Conservation (phyloP, 768 basidiomycete genomes). For the Agaricus blazei region DNA sequence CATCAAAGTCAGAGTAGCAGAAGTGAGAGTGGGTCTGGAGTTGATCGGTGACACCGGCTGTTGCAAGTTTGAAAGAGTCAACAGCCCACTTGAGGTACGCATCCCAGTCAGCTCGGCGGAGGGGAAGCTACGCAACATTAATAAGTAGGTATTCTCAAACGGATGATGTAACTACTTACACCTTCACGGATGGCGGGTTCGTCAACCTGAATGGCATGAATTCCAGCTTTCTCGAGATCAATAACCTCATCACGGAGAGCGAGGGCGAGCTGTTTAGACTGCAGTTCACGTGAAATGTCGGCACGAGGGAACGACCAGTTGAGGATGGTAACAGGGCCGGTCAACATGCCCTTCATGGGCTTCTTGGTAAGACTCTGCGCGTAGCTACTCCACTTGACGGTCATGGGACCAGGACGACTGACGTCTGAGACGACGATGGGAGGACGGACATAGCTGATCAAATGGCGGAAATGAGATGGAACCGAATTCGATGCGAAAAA, state of each 20-base stretch:
- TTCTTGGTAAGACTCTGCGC: slow-evolving; percentile 90
- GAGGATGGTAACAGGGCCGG: slow-evolving; percentile 96
- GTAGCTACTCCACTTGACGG: slow-evolving; percentile 94
- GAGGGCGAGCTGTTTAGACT: slow-evolving; percentile 97
- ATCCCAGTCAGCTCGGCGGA: slow-evolving; percentile 95
- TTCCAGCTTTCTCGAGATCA: slow-evolving; percentile 95
- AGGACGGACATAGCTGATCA: slow-evolving; percentile 83
- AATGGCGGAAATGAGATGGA: slow-evolving; percentile 3
- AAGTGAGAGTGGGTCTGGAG: slow-evolving; percentile 99
- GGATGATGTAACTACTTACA: slow-evolving; percentile 37
- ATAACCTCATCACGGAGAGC: slow-evolving; percentile 97
- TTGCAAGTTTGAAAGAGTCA: slow-evolving; percentile 97
- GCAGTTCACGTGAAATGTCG: slow-evolving; percentile 92
- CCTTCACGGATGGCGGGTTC: slow-evolving; percentile 99
- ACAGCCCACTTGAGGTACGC: slow-evolving; percentile 97
- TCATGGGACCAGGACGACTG: slow-evolving; percentile 88
- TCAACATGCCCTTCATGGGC: slow-evolving; percentile 99
- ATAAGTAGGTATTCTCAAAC: slow-evolving; percentile 9
- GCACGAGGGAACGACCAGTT: slow-evolving; percentile 99
- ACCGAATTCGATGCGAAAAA: background rate
- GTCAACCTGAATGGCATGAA: slow-evolving; percentile 98
- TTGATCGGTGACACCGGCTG: slow-evolving; percentile 89
- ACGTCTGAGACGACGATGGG: slow-evolving; percentile 98
- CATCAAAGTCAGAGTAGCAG: slow-evolving; percentile 98
- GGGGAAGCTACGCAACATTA: slow-evolving; percentile 63